These are phyloP conservation scores for Spathaspora sp. DNA, from an alignment of 805 yeast species.

Conservation along the genomic window DNA sequence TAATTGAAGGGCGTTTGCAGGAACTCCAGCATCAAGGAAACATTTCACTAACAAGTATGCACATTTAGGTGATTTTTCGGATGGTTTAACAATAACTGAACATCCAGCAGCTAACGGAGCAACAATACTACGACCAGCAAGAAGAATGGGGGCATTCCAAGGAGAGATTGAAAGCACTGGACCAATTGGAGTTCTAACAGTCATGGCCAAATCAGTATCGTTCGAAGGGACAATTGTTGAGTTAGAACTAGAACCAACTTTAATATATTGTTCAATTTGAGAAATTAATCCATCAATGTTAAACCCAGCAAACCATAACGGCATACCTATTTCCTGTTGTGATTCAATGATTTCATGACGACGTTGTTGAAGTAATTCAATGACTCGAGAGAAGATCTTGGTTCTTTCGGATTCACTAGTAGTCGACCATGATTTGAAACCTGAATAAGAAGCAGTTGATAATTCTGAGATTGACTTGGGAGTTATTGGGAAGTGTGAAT, in stretches of 20 bases:
- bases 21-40: slow-evolving; percentile 38
- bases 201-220: slow-evolving; percentile 20
- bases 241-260: slow-evolving; percentile 6
- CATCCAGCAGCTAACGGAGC: slow-evolving; percentile 50
- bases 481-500: slow-evolving; percentile 1
- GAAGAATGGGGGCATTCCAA: slow-evolving; percentile 47
- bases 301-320: slow-evolving; percentile 33
- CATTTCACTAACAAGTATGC: slow-evolving; percentile 29
- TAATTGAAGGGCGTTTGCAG: slow-evolving; percentile 30
- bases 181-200: slow-evolving; percentile 38
- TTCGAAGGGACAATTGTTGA: slow-evolving; percentile 14
- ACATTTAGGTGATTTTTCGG: slow-evolving; percentile 34
- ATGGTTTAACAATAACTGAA: slow-evolving; percentile 40
- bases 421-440: slow-evolving; percentile 24
- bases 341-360: slow-evolving; percentile 9
- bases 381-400: slow-evolving; percentile 16
- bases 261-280: slow-evolving; percentile 26
- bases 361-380: slow-evolving; percentile 11
- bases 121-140: slow-evolving; percentile 34
- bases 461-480: slow-evolving; percentile 9
- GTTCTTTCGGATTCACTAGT: slow-evolving; percentile 13
- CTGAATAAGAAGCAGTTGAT: slow-evolving; percentile 18
- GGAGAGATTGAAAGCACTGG: slow-evolving; percentile 45
- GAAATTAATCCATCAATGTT: slow-evolving; percentile 25
- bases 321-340: slow-evolving; percentile 31